These are phyloP conservation scores for Phyllosticta capitalensis DNA, from an alignment of 2,329 filamentous ascomycete genomes.

Conservation along the genomic window DNA sequence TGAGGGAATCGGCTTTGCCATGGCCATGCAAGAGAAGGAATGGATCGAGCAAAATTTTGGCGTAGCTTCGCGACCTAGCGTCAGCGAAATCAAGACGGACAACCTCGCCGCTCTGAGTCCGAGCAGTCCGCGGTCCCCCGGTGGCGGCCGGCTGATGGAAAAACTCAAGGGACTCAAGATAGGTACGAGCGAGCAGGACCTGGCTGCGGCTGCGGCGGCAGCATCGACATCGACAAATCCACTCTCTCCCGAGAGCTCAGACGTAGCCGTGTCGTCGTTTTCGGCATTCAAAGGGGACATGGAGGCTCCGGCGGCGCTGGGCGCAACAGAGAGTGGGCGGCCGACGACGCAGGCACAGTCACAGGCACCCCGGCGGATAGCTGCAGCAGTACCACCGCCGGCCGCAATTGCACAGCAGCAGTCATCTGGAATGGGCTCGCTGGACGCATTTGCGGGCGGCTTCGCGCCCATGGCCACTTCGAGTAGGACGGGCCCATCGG, in stretches of 20 bases:
- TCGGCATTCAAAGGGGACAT: constrained; percentile 45
- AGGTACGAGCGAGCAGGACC: constrained; percentile 59
- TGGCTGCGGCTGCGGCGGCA: constrained; percentile 36
- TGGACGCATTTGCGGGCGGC: constrained; percentile 34
- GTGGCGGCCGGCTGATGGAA: constrained; percentile 62
- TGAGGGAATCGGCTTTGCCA: constrained; percentile 75
- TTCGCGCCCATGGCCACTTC: not conserved
- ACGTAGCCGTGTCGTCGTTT: constrained; percentile 53
- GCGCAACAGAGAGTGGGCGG: constrained; percentile 12
- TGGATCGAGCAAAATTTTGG: constrained; percentile 83
- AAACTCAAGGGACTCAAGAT: constrained; percentile 72
- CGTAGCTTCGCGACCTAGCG: constrained; percentile 37
- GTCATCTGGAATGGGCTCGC: constrained; percentile 31
- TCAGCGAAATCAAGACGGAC: constrained; percentile 24
- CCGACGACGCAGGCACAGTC: constrained; percentile 13
- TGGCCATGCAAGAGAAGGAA: constrained; percentile 71
- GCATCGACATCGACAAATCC: constrained; percentile 23
- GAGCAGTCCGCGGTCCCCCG: constrained; percentile 50
- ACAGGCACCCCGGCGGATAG: constrained; percentile 35
- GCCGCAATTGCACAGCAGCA: constrained; percentile 29
- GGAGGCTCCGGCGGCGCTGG: constrained; percentile 28
- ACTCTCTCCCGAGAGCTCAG: constrained; percentile 53
- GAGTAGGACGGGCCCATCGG: constrained; percentile 18
- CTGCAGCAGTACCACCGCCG: constrained; percentile 26
- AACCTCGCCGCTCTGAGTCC: constrained; percentile 45